A percentile compares a stretch with the other conserved stretches of the same genome.
Evolutionary conservation across 495 filamentous ascomycete species (phyloP).

Genomic region (Pyrenula aspistea): DNA sequence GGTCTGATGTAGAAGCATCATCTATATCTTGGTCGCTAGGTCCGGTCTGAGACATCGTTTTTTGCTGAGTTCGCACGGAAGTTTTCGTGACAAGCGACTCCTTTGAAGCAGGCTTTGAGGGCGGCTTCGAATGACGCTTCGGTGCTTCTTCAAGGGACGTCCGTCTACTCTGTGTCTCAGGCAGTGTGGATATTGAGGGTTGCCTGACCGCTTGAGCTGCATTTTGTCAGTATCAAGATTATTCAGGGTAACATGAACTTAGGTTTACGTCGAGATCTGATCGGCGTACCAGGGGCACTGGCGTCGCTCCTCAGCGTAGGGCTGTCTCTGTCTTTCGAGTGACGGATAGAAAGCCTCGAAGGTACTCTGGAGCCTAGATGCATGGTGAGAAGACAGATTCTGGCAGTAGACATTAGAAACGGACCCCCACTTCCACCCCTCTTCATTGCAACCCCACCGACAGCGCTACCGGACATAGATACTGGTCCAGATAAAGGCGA

Average conservation of each 20-base stretch:
- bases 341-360: slow-evolving; percentile 39
- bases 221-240: neutral
- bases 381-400: slow-evolving; percentile 2
- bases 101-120: neutral
- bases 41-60: neutral
- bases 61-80: neutral
- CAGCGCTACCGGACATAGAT: slow-evolving; percentile 34
- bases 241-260: neutral
- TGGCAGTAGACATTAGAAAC: slow-evolving; percentile 5
- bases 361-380: slow-evolving; percentile 38
- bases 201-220: neutral
- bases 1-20: neutral
- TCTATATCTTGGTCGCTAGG: neutral
- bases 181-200: neutral
- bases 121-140: neutral
- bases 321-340: slow-evolving; percentile 45
- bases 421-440: slow-evolving; percentile 45
- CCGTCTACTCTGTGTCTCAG: neutral
- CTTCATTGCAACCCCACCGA: slow-evolving; percentile 44
- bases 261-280: neutral
- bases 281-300: neutral
- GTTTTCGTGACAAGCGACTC: neutral
- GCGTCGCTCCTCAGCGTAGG: slow-evolving; percentile 30
- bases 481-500: slow-evolving; percentile 35
- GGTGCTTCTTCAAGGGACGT: neutral